Base-by-base conservation (phyloP, 1,284 basidiomycete genomes). In the Malassezia pachydermatis region DNA sequence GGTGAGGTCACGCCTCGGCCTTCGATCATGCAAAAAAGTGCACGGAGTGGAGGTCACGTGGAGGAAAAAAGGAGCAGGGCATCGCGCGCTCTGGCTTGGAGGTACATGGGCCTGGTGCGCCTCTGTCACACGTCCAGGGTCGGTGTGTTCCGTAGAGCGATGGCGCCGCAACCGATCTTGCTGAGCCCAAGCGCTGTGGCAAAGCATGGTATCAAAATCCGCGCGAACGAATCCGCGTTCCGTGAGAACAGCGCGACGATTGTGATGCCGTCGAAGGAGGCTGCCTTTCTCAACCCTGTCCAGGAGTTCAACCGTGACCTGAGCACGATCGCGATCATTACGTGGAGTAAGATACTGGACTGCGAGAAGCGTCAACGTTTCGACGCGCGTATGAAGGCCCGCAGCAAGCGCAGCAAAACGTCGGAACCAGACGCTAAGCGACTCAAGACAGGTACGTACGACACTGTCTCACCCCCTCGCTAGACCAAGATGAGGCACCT, bases 261-360 rank as follows among this genome's bases (percentile, higher is more conserved):
- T 39, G 63, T 68, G 20, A 60, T 70, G 51, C 67, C 67, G 9
- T 61, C 61, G 4, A 62, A 62, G 20, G 62, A 67, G 33, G 66
- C 70, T 10, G 74, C 74, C n/a, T 99, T 99, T 74, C 76, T 98
- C 51, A 99, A 99, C 70, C 92, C 94, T 2, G 86, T 96, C 6
- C 92, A 99, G 67, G 88, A 99, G 73, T 99, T 95, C 77, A 99
- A 99, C 74, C 79, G 94, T 35, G 92, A 98, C 73, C 74, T 89
- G 45, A 88, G 85, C 57, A 83, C 94, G 28, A 84, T 89, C 6
- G 84, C 84, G 55, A 96, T 98, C 54, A 78, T 80, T 14, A 79
- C 82, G 1, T 94, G 88, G 87, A 81, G 82, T 53, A 82, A 89
- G 60, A 76, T 82, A 35, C 64, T 82, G 55, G 81, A 88, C 67